Conservation (phyloP, 257 asterid genomes). For the Solanum rostratum region DNA sequence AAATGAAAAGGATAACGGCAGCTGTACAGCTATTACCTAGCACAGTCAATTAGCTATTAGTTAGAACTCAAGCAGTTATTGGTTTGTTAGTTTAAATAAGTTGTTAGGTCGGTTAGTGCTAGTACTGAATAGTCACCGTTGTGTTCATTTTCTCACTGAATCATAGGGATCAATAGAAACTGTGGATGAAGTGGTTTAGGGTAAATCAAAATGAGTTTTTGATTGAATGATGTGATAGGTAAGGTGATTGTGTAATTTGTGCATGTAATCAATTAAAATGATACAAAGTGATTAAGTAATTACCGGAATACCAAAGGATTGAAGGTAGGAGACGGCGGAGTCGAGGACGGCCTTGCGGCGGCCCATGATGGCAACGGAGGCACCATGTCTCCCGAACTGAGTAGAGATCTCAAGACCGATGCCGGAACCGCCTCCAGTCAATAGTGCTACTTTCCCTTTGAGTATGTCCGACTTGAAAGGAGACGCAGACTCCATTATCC, state of each 20-base stretch:
- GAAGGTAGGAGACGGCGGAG: constrained; percentile 66
- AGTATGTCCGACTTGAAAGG: constrained; percentile 66
- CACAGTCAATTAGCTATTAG: not conserved
- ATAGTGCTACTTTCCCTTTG: constrained; percentile 64
- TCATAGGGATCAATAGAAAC: not conserved
- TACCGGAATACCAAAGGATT: constrained; percentile 62
- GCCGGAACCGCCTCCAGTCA: constrained; percentile 93
- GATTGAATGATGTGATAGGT: not conserved
- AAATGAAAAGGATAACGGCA: not conserved
- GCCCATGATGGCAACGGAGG: constrained; percentile 84
- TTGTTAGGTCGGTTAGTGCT: no score
- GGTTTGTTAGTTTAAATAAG: no score
- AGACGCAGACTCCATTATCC: constrained; percentile 46
- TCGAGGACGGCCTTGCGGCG: constrained; percentile 65
- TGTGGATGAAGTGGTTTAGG: not conserved
- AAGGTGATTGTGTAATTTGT: no score
- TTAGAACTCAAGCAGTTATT: not conserved
- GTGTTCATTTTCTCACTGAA: no score
- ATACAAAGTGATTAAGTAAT: not conserved
- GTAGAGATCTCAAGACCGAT: constrained; percentile 71
- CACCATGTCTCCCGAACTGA: constrained; percentile 86
- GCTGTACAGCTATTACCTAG: no score
- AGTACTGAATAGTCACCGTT: no score
- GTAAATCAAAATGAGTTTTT: not conserved
- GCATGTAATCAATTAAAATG: not conserved